Base-by-base conservation (phyloP, 805 yeast species). In the Priceomyces medius region DNA sequence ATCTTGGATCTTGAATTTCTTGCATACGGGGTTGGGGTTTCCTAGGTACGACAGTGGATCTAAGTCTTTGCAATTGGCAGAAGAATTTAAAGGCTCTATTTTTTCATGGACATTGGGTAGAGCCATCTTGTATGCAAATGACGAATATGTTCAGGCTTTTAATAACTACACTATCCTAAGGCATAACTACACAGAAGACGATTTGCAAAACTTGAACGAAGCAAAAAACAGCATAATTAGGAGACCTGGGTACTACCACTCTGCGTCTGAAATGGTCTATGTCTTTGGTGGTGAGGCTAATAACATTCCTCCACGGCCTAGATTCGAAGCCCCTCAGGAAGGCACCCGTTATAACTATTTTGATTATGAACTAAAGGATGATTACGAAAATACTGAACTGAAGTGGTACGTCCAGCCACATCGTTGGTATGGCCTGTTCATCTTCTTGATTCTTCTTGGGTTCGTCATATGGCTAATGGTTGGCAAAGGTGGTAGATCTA, bases 11-110 rank as follows among this genome's bases (percentile, higher is more conserved):
- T 59, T 79, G 20, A 74, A 72, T 48, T 68, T 83, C 16, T 59
- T 81, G 21, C 85, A 81, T 51, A 64, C 77, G 21, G 85, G 85
- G 0, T 59, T 80, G 13, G 84, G 84, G 1, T 77, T 81, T 51
- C 80, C 82, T 10, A 56, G 79, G 37, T 66, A 68, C 46, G 79
- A 76, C 0, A 65, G 69, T 17, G 78, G 71, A 46, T 54, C 61
- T 42, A 45, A 31, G 9, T 62, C 73, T 1, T 64, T 80, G 33
- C 66, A 66, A 34, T 64, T 79, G 13, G 73, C 74, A 20, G 67
- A 73, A 56, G 55, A 61, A 21, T 44, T 72, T 37, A 66, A 64
- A 24, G 76, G 73, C 1, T 62, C 69, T 23, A 61, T 71, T 2
- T 76, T 74, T 42, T 68, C 79, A 1, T 79, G 83, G 83, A 77